Base-by-base conservation (phyloP, 257 asterid species). In the Solanum chmielewskii region DNA sequence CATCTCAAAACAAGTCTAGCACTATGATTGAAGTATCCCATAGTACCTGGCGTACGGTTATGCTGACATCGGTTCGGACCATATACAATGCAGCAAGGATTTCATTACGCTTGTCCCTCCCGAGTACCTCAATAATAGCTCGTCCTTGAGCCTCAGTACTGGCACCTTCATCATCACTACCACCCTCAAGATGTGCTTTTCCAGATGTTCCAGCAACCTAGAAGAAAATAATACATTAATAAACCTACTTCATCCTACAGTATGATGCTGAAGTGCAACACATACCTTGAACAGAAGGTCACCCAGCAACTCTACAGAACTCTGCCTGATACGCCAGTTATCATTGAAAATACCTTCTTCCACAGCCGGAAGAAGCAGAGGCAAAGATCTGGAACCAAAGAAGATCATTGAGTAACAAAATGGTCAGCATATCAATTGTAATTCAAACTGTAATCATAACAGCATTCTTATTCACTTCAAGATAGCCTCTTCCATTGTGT, bases 121-220 rank as follows among this genome's bases (percentile, higher is more conserved):
- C 99, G 86, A 97, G 99, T 81, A 97, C 96, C 92, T 97, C 99
- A 88, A 97, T 97, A 89, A 97, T 97, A 83, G 99, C 99, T 76
- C 99, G 96, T 68, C 99, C 99, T 56, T 97, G 99, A 60, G 99
- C 99, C 93, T 97, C 99, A 90, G 99, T 97, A 91, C 99, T 97
- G 86, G 99, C 92, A 89, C 99, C 99, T 91, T 97, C 99, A 92
- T 97, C 99, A 88, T 97, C 99, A 91, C 99, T 97, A 81, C 99
- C 99, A 39, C 99, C 99, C 91, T 97, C 99, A 87, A 97, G 95
- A 91, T 94, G 99, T 77, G 99, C 98, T 95, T 97, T 97, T 59
- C 99, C 99, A 83, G 99, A 97, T 88, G 99, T 97, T 85, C 99
- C 99, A 88, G 99, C 99, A 93, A 97, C 99, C 99, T 97, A 89